Base-by-base conservation (phyloP, 306 rosid genomes). In the Vigna mungo region DNA sequence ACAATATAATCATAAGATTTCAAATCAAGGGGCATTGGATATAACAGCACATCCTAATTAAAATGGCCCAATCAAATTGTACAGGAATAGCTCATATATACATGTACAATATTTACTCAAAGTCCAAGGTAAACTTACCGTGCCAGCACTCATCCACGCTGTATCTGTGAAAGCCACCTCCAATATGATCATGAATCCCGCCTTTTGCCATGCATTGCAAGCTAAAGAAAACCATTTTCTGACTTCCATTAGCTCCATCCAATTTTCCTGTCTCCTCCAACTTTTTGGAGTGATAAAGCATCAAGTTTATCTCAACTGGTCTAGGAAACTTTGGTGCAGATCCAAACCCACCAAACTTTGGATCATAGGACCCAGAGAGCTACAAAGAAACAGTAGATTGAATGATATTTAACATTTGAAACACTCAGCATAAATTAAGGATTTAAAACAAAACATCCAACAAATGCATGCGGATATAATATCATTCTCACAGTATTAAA, bases 81-180 rank as follows among this genome's bases (percentile, higher is more conserved):
- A 18, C 12, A 43, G 47, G 71, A 25, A 78, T 78, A 55, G 43
- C 21, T 36, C 18, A 68, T 25, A 63, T 5, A 69, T 8, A 70
- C 32, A 75, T 47, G 16, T 61, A 34, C 54, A 53, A 67, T 61
- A 66, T 61, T 41, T 72, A 71, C 59, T 49, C 36, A 44, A 64
- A 51, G 75, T 62, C 78, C 39, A 77, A 48, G 64, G 69, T 41
- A 73, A 78, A 86, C 88, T 80, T 66, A 94, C 98, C 98, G 77
- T 94, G 98, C 98, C 98, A 94, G 85, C 96, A 88, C 88, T 92
- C 97, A 63, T 94, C 98, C 59, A 94, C 97, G 4, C 98, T 94
- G 76, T 94, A 94, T 90, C 98, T 88, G 78, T 94, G 98, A 81
- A 94, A 94, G 30, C 98, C 98, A 32, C 98, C 97, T 78, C 98